Evolutionary conservation across 257 asterid species (phyloP), one percentile per base, ranked within the genome.

Genomic region (Solanum chilense): DNA sequence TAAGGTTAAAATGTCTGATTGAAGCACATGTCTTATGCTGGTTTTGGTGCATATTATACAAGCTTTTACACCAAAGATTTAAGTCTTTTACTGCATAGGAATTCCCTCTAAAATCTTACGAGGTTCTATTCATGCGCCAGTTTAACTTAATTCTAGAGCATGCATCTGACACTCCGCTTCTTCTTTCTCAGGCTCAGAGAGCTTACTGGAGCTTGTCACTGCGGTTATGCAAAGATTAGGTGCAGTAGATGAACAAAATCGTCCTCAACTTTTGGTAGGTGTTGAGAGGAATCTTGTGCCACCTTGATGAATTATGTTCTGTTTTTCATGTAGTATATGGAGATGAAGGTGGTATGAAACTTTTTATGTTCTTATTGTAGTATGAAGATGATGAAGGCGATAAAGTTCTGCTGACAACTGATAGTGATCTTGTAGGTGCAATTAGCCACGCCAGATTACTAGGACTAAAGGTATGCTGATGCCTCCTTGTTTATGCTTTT

Each of bases 371-470:
- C 71, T 21, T 82, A 80, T 87, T 85, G 70, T 74, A 97, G 98
- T 97, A 97, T 89, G 99, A 95, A 91, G 98, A 97, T 85, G 99
- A 97, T 52, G 98, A 97, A 91, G 98, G 98, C 42, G 98, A 97
- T 88, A 97, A 92, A 90, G 98, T 97, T 77, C 90, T 97, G 91
- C 98, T 97, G 84, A 92, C 94, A 78, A 88, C 93, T 27, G 98
- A 97, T 85, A 90, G 91, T 86, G 99, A 97, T 90, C 98, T 97
- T 88, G 88, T 90, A 89, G 90, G 93, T 95, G 99, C 99, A 71
- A 94, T 94, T 89, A 89, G 76, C 91, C 91, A 92, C 74, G 96
- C 98, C 44, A 91, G 95, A 91, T 89, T 96, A 80, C 87, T 86
- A 15, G 96, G 96, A 49, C 92, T 88, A 83, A 95, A 97, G 98